Conservation (phyloP, 257 asterid species). For the Thymus quinquecostatus region DNA sequence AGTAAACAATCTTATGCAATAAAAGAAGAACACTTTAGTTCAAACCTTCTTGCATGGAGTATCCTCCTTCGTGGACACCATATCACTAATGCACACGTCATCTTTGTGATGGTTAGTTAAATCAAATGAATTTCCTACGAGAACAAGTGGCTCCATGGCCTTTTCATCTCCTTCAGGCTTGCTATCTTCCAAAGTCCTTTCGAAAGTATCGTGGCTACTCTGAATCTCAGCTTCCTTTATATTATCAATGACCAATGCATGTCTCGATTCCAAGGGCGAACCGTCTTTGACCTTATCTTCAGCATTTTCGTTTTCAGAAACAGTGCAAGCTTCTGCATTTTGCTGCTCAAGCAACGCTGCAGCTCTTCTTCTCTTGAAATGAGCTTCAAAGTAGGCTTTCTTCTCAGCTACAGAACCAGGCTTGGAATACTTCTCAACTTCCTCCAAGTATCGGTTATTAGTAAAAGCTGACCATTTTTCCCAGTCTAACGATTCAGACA, state of each 20-base stretch:
- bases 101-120: slow-evolving; percentile 26
- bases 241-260: slow-evolving; percentile 31
- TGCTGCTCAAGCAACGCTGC: slow-evolving; percentile 64
- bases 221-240: slow-evolving; percentile 30
- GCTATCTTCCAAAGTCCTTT: slow-evolving; percentile 30
- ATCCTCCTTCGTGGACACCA: slow-evolving; percentile 29
- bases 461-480: slow-evolving; percentile 85
- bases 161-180: slow-evolving; percentile 32
- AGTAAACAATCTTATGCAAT: slow-evolving; percentile 10
- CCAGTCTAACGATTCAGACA: slow-evolving; percentile 85
- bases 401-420: slow-evolving; percentile 97
- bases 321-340: slow-evolving; percentile 35
- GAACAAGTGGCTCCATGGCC: slow-evolving; percentile 31
- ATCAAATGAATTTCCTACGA: slow-evolving; percentile 33
- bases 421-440: slow-evolving; percentile 69
- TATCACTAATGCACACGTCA: slow-evolving; percentile 31
- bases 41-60: slow-evolving; percentile 37
- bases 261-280: slow-evolving; percentile 16
- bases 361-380: slow-evolving; percentile 71
- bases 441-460: slow-evolving; percentile 81
- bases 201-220: slow-evolving; percentile 26
- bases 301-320: slow-evolving; percentile 27
- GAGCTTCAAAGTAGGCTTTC: slow-evolving; percentile 95
- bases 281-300: slow-evolving; percentile 21
- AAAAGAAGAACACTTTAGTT: slow-evolving; percentile 3